These are phyloP conservation scores for Albatrellus sp. DNA, from an alignment of 1,284 basidiomycete genomes.

Conservation along the genomic window DNA sequence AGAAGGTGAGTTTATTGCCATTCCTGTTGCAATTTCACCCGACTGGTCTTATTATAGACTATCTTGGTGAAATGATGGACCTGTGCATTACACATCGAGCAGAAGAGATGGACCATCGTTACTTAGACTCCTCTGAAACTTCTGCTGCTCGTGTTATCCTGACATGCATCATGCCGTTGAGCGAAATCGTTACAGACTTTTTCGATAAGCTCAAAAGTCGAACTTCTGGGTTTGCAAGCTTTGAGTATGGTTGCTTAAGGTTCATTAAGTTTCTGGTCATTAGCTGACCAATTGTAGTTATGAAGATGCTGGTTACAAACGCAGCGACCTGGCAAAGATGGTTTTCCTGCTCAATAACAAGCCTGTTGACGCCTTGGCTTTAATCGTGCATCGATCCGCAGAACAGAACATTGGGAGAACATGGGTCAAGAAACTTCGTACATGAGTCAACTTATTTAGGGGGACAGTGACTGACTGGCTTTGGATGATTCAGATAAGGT, in stretches of 20 bases:
- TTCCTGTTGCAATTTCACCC: background rate
- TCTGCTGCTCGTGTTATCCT: slow-evolving; percentile 60
- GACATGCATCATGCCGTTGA: slow-evolving; percentile 73
- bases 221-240: slow-evolving; percentile 87
- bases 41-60: slow-evolving; percentile 34
- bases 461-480: background rate
- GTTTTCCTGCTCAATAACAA: slow-evolving; percentile 78
- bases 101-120: slow-evolving; percentile 67
- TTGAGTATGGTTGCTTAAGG: slow-evolving; percentile 50
- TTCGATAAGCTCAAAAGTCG: slow-evolving; percentile 86
- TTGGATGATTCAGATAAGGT: slow-evolving; percentile 53
- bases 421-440: slow-evolving; percentile 88
- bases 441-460: slow-evolving; percentile 16
- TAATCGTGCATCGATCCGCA: slow-evolving; percentile 72
- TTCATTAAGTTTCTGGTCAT: background rate
- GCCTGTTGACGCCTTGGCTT: slow-evolving; percentile 84
- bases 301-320: slow-evolving; percentile 80
- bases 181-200: slow-evolving; percentile 88
- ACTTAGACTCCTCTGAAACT: slow-evolving; percentile 51
- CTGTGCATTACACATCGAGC: slow-evolving; percentile 74
- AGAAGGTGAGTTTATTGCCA: slow-evolving; percentile 41
- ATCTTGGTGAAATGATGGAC: slow-evolving; percentile 87
- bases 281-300: slow-evolving; percentile 38
- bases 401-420: slow-evolving; percentile 61
- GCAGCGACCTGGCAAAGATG: slow-evolving; percentile 79